Evolutionary conservation across 768 basidiomycete genomes (phyloP), one percentile per base, ranked within the genome.

Genomic region (Floccularia luteovirens): DNA sequence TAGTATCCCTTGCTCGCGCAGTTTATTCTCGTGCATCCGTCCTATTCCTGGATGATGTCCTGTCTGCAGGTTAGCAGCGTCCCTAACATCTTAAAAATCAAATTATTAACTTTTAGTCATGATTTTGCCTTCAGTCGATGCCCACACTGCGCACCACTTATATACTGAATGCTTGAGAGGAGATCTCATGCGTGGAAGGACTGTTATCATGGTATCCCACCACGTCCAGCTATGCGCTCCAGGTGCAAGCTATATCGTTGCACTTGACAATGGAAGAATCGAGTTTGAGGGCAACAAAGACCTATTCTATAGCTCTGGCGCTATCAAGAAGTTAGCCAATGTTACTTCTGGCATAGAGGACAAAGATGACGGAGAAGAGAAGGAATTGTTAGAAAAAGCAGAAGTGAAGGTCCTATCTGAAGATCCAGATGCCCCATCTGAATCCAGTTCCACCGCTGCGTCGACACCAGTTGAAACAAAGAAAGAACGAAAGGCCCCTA

Each of bases 181-280:
- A 14, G 76, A 79, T 14, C 66, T 93, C 28, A 73, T 89, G 64
- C 60, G 63, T 27, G 78, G 74, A 17, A 74, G 90, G 27, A 93
- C 91, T 0, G 66, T 90, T 44, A 74, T 93, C 41, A 69, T 94
- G 14, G 90, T 93, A 36, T 91, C 90, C 3, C 90, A 94, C 50
- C 87, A 90, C 50, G 83, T 91, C 23, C 82, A 89, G 49, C 68
- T 93, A 3, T 86, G 85, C 50, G 67, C 75, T 2, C 77, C 85
- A 1, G 79, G 75, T 21, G 87, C 90, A 1, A 61, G 59, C 22
- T 90, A 86, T 56, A 67, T 92, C 47, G 82, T 90, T 30, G 77
- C 80, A 11, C 64, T 86, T n/a, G 82, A 87, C 48, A 77, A 82
- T 51, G 84, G 83, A 16, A 72, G 74, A 23, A 69, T 89, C 8